Base-by-base conservation (phyloP, 257 asterid genomes). In the Striga asiatica region DNA sequence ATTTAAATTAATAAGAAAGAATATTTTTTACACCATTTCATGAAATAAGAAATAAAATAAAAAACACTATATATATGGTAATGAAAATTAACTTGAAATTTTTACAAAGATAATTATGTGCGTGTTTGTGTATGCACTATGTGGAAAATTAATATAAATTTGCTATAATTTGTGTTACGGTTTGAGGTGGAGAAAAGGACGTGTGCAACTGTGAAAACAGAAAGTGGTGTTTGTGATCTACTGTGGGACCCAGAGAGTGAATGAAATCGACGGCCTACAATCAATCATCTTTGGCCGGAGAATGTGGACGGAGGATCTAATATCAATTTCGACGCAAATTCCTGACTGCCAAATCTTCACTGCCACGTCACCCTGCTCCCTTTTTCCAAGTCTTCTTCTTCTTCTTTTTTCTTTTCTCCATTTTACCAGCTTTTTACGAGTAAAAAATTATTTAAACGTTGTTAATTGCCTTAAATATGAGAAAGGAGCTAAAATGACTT, bases 141-240 rank as follows among this genome's bases (percentile, higher is more conserved):
- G 56, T 16, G 60, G 41, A 13, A 37, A 23, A 27, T 10, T 17
- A 35, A 23, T 35, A 14, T 60, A 37, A 45, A 43, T 35, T 37
- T 29, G 65, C 27, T 61, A 49, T 54, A 61, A 61, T 68, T 68
- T 65, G 56, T 68, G 7, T 27, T 27, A n/a, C 7, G 32, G 32
- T 27, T 2, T 2, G 7, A 61, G 65, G 68, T 65, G 41, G 65
- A 62, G 29, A 43, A 0, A 11, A 5, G 38, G 6, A 12, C 22
- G 66, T 14, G 56, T 16, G 62, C 56, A 68, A 62, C 74, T 37
- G 57, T 55, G 50, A 62, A 58, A 68, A 62, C 74, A 62, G 60
- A 62, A 68, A 62, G 58, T 13, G 66, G 12, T 47, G 38, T 25
- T 38, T 21, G 2, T 21, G 5, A 8, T 6, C n/a, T 10, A n/a